Evolutionary conservation across 345 rosid species (phyloP).

Genomic region (Psidium guajava): DNA sequence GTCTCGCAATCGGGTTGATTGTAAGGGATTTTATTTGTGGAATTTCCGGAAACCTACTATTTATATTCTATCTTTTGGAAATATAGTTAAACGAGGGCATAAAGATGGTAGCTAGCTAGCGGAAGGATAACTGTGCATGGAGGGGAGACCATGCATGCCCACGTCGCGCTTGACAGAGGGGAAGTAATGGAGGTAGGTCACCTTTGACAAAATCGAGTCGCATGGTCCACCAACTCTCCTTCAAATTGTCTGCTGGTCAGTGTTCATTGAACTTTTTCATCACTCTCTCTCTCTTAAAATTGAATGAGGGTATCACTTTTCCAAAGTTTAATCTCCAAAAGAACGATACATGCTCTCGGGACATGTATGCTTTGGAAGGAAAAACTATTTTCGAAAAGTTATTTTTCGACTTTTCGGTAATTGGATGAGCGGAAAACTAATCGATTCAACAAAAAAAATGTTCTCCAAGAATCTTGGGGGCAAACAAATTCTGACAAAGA

Average conservation of each 20-base stretch:
- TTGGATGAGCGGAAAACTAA: background rate
- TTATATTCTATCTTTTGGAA: background rate
- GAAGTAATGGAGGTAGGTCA: background rate
- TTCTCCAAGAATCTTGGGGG: accelerated
- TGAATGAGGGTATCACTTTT: too few relatives aligned
- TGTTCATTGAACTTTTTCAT: too few relatives aligned
- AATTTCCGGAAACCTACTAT: background rate
- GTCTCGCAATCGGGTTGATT: background rate
- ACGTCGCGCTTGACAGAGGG: background rate
- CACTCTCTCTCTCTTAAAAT: background rate
- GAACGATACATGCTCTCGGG: background rate
- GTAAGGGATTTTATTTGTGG: background rate
- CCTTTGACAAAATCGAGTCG: too few relatives aligned
- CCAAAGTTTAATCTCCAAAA: background rate
- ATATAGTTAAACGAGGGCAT: background rate
- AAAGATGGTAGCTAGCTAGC: background rate
- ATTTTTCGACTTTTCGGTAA: background rate
- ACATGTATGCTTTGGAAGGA: too few relatives aligned
- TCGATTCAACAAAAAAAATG: background rate
- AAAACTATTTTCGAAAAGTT: background rate
- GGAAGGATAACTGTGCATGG: background rate
- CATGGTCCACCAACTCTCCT: too few relatives aligned
- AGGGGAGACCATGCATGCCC: background rate
- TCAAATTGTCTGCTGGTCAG: too few relatives aligned
- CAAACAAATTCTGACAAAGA: background rate